Conservation (phyloP, 2,329 filamentous ascomycete species). For the Trichoderma pleuroti region DNA sequence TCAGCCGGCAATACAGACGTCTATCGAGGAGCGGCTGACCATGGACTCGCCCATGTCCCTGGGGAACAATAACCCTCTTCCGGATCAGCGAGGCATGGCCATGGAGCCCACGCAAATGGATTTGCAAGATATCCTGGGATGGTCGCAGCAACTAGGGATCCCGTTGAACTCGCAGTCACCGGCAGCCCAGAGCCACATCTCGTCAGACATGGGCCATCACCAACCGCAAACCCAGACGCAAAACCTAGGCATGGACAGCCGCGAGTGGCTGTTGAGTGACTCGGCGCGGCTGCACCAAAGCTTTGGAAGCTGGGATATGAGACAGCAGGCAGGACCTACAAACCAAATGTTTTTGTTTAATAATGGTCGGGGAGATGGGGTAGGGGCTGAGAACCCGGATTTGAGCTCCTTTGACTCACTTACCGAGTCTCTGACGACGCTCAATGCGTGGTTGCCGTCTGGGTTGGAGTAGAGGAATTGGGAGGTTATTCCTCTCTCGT, state of each 20-base stretch:
- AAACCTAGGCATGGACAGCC: constrained; percentile 43
- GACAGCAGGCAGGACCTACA: constrained; percentile 26
- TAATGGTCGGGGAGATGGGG: constrained; percentile 21
- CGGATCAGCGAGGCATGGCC: not conserved
- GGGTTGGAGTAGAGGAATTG: constrained; percentile 30
- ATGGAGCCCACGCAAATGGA: constrained; percentile 25
- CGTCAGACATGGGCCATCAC: constrained; percentile 24
- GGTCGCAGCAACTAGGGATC: constrained; percentile 21
- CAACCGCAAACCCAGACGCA: constrained; percentile 18
- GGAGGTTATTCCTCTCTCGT: not conserved
- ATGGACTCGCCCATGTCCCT: constrained; percentile 19
- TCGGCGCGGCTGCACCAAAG: constrained; percentile 57
- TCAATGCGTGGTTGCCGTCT: constrained; percentile 36
- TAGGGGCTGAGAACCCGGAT: constrained; percentile 23
- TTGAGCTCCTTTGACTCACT: constrained; percentile 32
- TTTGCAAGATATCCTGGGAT: constrained; percentile 28
- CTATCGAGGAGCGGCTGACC: constrained; percentile 19
- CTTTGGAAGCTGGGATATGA: constrained; percentile 52
- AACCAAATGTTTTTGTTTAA: constrained; percentile 32
- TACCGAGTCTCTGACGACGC: constrained; percentile 26
- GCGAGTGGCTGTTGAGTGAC: constrained; percentile 57
- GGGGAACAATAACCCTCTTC: not conserved
- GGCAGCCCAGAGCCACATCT: constrained; percentile 10
- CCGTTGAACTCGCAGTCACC: not conserved
- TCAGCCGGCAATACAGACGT: constrained; percentile 18